Evolutionary conservation across 2,329 filamentous ascomycete species (phyloP).

Genomic region (Cucurbitaria berberidis): DNA sequence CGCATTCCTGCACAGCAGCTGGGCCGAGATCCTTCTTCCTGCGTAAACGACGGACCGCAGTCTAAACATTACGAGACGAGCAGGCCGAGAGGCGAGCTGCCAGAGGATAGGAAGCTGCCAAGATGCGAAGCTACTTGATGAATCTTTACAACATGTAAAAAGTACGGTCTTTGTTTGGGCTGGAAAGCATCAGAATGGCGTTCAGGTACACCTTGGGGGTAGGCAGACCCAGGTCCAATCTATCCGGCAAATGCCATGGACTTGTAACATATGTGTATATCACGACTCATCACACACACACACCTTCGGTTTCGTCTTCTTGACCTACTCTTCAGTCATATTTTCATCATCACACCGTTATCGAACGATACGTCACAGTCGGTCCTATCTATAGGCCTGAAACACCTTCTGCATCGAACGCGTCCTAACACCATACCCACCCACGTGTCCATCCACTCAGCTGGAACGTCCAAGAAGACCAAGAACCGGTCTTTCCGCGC

Average conservation of each 20-base stretch:
- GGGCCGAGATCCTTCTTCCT: conserved; percentile 58
- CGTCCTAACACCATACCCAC: background rate
- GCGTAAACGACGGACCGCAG: conserved; percentile 45
- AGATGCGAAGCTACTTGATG: background rate
- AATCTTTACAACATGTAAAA: conserved; percentile 3
- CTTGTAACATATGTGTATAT: conserved; percentile 21
- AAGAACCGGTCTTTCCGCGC: background rate
- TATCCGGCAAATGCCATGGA: background rate
- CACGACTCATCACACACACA: conserved; percentile 9
- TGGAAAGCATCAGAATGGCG: conserved; percentile 20
- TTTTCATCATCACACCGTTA: background rate
- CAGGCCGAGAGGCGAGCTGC: background rate
- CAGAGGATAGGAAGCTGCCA: background rate
- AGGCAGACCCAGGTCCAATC: background rate
- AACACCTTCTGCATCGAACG: conserved; percentile 4
- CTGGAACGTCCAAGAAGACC: background rate
- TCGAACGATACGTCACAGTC: background rate
- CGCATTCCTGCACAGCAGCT: conserved; percentile 60
- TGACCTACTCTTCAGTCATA: background rate
- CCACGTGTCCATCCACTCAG: too few species aligned
- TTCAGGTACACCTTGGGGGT: conserved; percentile 13
- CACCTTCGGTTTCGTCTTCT: conserved; percentile 5
- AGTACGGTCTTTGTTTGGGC: background rate
- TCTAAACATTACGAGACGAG: background rate
- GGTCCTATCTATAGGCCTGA: background rate